Evolutionary conservation across 139 green algal species (phyloP).

Genomic region (Chlamydomonas urium): DNA sequence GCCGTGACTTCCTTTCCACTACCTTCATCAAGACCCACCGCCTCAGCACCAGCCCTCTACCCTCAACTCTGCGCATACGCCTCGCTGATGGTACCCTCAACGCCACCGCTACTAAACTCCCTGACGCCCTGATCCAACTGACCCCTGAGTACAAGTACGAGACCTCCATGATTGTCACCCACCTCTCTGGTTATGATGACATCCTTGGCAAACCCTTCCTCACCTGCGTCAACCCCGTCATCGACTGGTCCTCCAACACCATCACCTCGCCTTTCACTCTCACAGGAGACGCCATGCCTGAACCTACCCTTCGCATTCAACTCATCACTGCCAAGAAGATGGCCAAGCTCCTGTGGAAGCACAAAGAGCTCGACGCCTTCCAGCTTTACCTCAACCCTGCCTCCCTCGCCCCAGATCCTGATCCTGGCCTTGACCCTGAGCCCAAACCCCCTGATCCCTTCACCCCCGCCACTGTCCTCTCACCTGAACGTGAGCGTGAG

Average conservation of each 20-base stretch:
- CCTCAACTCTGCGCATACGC: not conserved
- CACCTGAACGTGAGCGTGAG: too few relatives aligned
- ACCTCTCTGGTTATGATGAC: constrained; percentile 15
- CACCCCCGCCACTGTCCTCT: too few relatives aligned
- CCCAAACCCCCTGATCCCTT: too few relatives aligned
- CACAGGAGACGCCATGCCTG: not conserved
- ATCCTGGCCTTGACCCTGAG: too few relatives aligned
- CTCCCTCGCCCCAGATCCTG: too few relatives aligned
- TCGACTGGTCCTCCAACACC: constrained; percentile 14
- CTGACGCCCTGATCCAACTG: not conserved
- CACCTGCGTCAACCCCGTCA: not conserved
- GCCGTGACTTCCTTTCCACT: too few relatives aligned
- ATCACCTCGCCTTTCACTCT: constrained; percentile 9
- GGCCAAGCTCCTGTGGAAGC: not conserved
- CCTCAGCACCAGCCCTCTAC: too few relatives aligned
- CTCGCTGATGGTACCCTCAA: constrained; percentile 2
- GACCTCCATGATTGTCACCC: not conserved
- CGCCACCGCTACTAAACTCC: not conserved
- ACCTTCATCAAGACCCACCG: too few relatives aligned
- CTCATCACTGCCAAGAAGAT: constrained; percentile 5
- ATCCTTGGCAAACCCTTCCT: constrained; percentile 24
- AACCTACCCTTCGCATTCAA: not conserved
- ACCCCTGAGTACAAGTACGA: not conserved
- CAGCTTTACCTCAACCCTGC: too few relatives aligned
- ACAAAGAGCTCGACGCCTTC: too few relatives aligned